Evolutionary conservation across 2,329 filamentous ascomycete species (phyloP).

Genomic region (Teratosphaeria viscida): DNA sequence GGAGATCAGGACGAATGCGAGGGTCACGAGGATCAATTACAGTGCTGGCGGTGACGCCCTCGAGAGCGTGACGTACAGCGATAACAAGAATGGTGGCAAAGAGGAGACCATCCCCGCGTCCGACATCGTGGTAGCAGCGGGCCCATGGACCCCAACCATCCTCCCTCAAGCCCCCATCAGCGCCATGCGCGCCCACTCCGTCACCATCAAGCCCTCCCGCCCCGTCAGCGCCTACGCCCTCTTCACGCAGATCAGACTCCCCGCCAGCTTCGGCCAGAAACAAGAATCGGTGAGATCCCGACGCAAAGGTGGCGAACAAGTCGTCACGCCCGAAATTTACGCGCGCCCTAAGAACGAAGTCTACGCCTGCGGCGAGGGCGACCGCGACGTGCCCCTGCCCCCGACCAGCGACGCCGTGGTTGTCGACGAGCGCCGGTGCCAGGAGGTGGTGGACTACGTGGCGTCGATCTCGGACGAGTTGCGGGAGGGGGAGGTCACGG

Average conservation of each 20-base stretch:
- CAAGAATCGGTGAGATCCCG: neutral
- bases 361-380: constrained; percentile 89
- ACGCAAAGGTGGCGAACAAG: constrained; percentile 37
- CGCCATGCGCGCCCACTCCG: constrained; percentile 51
- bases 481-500: constrained; percentile 46
- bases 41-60: constrained; percentile 38
- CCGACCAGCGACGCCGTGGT: constrained; percentile 63
- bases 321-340: constrained; percentile 85
- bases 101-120: constrained; percentile 43
- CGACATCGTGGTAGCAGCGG: constrained; percentile 49
- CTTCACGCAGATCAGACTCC: constrained; percentile 77
- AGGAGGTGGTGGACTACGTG: constrained; percentile 77
- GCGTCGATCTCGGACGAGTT: constrained; percentile 44
- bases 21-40: constrained; percentile 58
- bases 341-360: constrained; percentile 79
- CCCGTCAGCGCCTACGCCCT: constrained; percentile 63
- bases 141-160: constrained; percentile 49
- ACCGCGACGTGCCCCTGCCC: constrained; percentile 64
- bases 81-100: constrained; percentile 35
- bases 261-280: constrained; percentile 42
- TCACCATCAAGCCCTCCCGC: constrained; percentile 47
- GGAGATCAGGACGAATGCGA: constrained; percentile 51
- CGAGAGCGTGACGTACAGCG: constrained; percentile 43
- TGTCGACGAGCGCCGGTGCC: constrained; percentile 64
- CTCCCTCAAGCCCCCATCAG: constrained; percentile 47